A percentile compares a stretch with the other conserved stretches of the same genome.
Conservation (phyloP, 2,329 filamentous ascomycete genomes). For the Clarireedia homoeocarpa region DNA sequence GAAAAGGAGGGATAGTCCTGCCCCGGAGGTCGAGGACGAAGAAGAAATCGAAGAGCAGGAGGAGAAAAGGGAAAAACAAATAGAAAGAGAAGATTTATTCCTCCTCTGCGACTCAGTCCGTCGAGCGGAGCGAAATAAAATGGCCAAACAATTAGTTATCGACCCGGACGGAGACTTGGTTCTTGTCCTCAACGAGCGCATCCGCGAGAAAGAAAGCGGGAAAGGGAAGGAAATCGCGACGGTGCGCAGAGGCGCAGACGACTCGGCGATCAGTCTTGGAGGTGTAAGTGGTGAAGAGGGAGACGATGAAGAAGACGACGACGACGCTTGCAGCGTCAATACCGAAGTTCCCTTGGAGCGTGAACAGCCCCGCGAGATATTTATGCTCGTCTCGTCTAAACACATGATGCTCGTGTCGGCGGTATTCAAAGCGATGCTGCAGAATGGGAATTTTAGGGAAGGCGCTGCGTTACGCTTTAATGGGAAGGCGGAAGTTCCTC, state of each 20-base stretch:
- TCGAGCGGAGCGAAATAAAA: neutral
- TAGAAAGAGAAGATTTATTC: neutral
- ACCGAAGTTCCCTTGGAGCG: neutral
- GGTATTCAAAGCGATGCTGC: conserved; percentile 26
- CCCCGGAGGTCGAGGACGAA: neutral
- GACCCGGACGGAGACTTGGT: conserved; percentile 6
- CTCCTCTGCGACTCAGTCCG: neutral
- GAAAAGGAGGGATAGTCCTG: neutral
- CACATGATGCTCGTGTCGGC: conserved; percentile 22
- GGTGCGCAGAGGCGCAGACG: neutral
- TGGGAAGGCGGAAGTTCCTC: conserved; percentile 19
- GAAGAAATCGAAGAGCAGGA: neutral
- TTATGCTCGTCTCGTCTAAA: conserved; percentile 18
- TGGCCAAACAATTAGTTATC: neutral
- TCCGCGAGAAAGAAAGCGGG: neutral
- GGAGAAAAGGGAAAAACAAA: neutral
- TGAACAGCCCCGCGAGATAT: conserved; percentile 3
- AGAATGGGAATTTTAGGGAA: conserved; percentile 18
- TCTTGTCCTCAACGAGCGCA: neutral
- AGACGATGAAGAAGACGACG: neutral
- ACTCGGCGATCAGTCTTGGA: neutral
- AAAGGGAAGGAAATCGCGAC: neutral
- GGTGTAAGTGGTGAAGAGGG: neutral
- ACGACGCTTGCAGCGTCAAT: neutral
- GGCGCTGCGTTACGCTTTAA: conserved; percentile 10